These are phyloP conservation scores for Sphaerulina musiva DNA, from an alignment of 2,329 filamentous ascomycete species.

Conservation along the genomic window DNA sequence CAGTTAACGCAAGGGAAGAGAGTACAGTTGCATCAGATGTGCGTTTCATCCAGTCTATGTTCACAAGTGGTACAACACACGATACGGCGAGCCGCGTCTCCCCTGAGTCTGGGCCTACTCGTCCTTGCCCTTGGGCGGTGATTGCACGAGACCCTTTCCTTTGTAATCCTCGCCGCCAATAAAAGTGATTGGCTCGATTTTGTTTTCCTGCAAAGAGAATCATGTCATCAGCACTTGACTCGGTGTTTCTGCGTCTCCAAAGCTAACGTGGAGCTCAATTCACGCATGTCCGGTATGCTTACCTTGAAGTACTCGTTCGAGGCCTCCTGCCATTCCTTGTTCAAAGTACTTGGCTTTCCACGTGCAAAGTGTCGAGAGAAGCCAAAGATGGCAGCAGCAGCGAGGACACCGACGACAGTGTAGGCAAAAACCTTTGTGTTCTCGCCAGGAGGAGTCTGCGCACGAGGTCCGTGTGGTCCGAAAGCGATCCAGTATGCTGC, in stretches of 20 bases:
- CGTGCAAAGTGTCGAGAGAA: slow-evolving; percentile 64
- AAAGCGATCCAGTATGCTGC: slow-evolving; percentile 98
- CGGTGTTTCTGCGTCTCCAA: background rate
- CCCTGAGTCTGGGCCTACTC: slow-evolving; percentile 18
- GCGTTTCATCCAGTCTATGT: slow-evolving; percentile 15
- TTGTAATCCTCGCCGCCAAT: slow-evolving; percentile 70
- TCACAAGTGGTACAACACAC: slow-evolving; percentile 17
- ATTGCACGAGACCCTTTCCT: slow-evolving; percentile 69
- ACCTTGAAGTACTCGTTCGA: slow-evolving; percentile 92
- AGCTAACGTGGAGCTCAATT: background rate
- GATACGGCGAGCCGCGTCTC: slow-evolving; percentile 7
- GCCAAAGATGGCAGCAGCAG: slow-evolving; percentile 65
- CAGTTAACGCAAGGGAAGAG: slow-evolving; percentile 22
- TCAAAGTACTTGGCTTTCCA: slow-evolving; percentile 77
- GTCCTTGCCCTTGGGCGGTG: slow-evolving; percentile 31
- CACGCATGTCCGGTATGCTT: slow-evolving; percentile 34
- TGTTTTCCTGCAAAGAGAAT: slow-evolving; percentile 58
- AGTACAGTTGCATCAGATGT: slow-evolving; percentile 11
- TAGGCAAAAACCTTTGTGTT: slow-evolving; percentile 70
- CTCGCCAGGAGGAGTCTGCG: slow-evolving; percentile 76
- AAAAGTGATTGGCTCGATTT: slow-evolving; percentile 80
- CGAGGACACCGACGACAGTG: slow-evolving; percentile 60
- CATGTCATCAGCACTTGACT: slow-evolving; percentile 4
- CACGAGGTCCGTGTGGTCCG: slow-evolving; percentile 88
- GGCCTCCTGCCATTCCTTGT: slow-evolving; percentile 92